Evolutionary conservation across 1,284 basidiomycete species (phyloP).

Genomic region (Trichosporon faecale): DNA sequence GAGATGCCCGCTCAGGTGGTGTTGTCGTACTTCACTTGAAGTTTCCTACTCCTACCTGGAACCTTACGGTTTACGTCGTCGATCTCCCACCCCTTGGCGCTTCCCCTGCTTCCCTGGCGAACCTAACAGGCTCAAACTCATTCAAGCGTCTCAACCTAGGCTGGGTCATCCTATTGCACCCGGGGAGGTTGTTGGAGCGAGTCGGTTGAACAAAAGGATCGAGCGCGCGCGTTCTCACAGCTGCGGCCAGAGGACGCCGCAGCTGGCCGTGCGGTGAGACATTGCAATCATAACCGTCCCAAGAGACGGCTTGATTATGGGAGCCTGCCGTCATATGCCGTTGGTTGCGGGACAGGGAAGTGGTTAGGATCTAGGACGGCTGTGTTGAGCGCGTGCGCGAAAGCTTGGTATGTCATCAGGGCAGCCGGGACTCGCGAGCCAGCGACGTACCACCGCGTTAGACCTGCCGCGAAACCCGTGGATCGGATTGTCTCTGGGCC

Average conservation of each 20-base stretch:
- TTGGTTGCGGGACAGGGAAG: not conserved
- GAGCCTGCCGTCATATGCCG: slow-evolving; percentile 4
- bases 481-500: not conserved
- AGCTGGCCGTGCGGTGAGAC: not conserved
- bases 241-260: not conserved
- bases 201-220: not conserved
- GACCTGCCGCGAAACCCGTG: not conserved
- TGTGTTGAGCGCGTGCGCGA: not conserved
- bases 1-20: not conserved
- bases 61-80: slow-evolving; percentile 6
- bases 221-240: not conserved
- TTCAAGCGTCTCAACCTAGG: not conserved
- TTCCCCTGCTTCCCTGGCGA: not conserved
- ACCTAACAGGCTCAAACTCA: not conserved
- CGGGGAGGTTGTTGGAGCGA: not conserved
- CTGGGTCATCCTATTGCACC: not conserved
- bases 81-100: not conserved
- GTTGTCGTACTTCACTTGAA: not conserved
- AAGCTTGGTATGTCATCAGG: not conserved
- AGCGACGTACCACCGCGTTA: not conserved
- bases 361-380: not conserved
- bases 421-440: not conserved
- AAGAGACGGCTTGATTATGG: not conserved
- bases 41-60: not conserved
- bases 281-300: not conserved